Evolutionary conservation across 345 rosid genomes (phyloP).

Genomic region (Salix suchowensis): DNA sequence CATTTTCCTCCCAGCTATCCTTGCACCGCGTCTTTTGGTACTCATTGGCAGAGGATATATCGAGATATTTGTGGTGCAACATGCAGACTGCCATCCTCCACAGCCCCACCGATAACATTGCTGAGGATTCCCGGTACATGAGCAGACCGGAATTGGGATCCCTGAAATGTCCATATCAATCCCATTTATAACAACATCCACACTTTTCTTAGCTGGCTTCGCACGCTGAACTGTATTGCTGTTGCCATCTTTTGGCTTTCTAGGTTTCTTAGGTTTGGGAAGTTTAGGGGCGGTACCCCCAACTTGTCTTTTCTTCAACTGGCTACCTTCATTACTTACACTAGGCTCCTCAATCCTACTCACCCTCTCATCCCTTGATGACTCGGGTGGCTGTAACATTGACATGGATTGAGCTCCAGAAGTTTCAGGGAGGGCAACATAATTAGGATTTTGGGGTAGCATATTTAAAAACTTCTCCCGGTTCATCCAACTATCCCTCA

Average conservation of each 20-base stretch:
- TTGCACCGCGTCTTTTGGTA: slow-evolving; percentile 89
- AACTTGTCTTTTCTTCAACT: slow-evolving; percentile 61
- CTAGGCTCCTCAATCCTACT: slow-evolving; percentile 47
- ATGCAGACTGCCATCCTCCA: slow-evolving; percentile 99
- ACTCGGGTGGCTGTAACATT: slow-evolving; percentile 50
- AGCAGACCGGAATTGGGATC: slow-evolving; percentile 84
- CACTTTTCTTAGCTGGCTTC: slow-evolving; percentile 75
- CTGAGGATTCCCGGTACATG: slow-evolving; percentile 91
- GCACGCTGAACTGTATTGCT: slow-evolving; percentile 42
- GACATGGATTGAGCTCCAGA: slow-evolving; percentile 60
- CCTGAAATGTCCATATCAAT: slow-evolving; percentile 81
- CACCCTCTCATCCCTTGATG: slow-evolving; percentile 48
- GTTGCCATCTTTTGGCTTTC: slow-evolving; percentile 69
- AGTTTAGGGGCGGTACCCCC: slow-evolving; percentile 40
- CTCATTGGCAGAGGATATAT: slow-evolving; percentile 95
- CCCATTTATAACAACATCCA: slow-evolving; percentile 79
- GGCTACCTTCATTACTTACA: slow-evolving; percentile 40
- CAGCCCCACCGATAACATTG: slow-evolving; percentile 99
- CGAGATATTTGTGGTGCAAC: slow-evolving; percentile 85
- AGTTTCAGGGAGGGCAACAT: slow-evolving; percentile 54
- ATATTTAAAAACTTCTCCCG: slow-evolving; percentile 73
- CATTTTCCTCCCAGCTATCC: slow-evolving; percentile 98
- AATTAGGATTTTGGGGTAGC: slow-evolving; percentile 43
- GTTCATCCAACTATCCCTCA: slow-evolving; percentile 60
- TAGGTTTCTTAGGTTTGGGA: slow-evolving; percentile 68